Conservation (phyloP, 768 basidiomycete species). For the Leccinum broughii region DNA sequence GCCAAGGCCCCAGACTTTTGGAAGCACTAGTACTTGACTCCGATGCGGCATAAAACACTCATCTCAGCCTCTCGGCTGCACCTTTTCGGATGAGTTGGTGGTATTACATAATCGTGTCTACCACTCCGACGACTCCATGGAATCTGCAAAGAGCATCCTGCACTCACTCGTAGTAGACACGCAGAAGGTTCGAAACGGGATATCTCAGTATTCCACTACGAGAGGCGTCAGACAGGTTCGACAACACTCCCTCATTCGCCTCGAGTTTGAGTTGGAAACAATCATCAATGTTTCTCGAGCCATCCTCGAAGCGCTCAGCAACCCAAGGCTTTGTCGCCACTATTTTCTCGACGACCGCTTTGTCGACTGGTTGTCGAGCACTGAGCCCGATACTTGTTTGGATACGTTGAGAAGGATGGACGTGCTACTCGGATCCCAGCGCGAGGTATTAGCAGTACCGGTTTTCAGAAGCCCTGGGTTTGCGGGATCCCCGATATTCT, state of each 20-base stretch:
- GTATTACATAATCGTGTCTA: too few species aligned
- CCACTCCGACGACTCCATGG: constrained; percentile 1
- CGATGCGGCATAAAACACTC: too few species aligned
- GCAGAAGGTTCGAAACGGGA: background rate
- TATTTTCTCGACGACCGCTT: constrained; percentile 10
- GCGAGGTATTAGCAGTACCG: too few species aligned
- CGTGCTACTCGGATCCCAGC: background rate
- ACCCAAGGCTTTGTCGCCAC: background rate
- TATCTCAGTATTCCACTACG: background rate
- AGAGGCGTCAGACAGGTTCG: constrained; percentile 3
- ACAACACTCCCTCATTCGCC: constrained; percentile 9
- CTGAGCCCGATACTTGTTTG: constrained; percentile 10
- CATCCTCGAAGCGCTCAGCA: constrained; percentile 2
- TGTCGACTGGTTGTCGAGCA: constrained; percentile 4
- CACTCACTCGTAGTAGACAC: background rate
- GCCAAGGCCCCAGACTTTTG: too few species aligned
- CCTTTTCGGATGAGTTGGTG: too few species aligned
- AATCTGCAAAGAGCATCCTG: constrained; percentile 7
- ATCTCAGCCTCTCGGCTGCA: too few species aligned
- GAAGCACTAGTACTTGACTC: too few species aligned
- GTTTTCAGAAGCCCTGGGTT: too few species aligned
- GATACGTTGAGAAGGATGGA: constrained; percentile 1
- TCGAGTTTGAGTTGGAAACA: constrained; percentile 6
- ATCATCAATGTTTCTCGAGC: constrained; percentile 6
- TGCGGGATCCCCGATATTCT: too few species aligned